Conservation (phyloP, 2,329 filamentous ascomycete species). For the Claviceps spartinae region DNA sequence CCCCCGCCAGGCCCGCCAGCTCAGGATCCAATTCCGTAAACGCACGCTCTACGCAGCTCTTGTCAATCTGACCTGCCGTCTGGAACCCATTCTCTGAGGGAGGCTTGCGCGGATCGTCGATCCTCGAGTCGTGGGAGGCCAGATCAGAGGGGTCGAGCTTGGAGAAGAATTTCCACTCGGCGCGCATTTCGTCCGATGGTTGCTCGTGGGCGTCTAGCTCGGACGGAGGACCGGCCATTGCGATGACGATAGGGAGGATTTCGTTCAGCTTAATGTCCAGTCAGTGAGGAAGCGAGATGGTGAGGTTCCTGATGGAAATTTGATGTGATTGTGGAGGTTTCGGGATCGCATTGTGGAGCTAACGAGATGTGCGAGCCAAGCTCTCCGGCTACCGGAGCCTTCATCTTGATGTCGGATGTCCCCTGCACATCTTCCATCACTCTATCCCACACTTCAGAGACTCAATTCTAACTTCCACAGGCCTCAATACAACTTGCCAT, state of each 20-base stretch:
- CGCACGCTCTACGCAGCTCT: background rate
- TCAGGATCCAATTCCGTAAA: constrained; percentile 25
- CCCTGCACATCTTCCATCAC: no score
- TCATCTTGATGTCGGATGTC: no score
- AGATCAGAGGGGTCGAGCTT: constrained; percentile 41
- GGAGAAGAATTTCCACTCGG: constrained; percentile 62
- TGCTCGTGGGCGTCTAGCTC: constrained; percentile 64
- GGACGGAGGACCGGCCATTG: constrained; percentile 9
- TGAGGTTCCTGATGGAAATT: no score
- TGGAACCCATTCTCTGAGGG: constrained; percentile 21
- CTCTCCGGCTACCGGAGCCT: no score
- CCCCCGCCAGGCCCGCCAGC: constrained; percentile 17
- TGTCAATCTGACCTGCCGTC: background rate
- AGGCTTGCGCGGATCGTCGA: constrained; percentile 37
- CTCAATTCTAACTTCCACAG: no score
- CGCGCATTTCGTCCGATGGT: constrained; percentile 56
- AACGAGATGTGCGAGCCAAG: no score
- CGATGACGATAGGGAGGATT: background rate
- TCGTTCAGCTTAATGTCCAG: no score
- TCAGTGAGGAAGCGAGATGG: no score
- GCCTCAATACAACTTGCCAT: no score
- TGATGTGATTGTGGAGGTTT: no score
- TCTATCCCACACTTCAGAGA: no score
- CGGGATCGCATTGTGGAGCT: no score
- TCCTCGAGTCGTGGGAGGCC: constrained; percentile 34